Evolutionary conservation across 352 stramenopile species (phyloP).

Genomic region (Phytophthora litchii): DNA sequence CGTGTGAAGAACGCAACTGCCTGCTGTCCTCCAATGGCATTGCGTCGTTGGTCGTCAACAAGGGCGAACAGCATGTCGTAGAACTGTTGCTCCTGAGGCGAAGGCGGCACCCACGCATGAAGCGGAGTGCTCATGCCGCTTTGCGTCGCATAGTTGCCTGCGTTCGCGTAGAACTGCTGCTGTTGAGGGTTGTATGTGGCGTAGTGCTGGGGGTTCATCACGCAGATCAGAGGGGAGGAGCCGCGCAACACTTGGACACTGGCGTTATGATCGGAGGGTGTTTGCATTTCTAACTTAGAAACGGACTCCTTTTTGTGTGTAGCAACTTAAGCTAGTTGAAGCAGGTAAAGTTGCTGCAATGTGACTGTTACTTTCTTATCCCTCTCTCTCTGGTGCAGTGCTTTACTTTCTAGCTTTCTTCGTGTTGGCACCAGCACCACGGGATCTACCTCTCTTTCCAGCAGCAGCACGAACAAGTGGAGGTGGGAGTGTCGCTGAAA

Average conservation of each 20-base stretch:
- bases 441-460: constrained; percentile 30
- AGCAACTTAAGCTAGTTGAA: constrained; percentile 20
- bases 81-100: constrained; percentile 80
- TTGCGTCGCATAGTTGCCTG: constrained; percentile 38
- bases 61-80: constrained; percentile 91
- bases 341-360: constrained; percentile 16
- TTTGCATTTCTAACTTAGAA: constrained; percentile 10
- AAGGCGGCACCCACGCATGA: constrained; percentile 63
- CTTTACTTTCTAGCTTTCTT: constrained; percentile 50
- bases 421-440: constrained; percentile 10
- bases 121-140: constrained; percentile 35
- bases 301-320: constrained; percentile 13
- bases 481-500: constrained; percentile 57
- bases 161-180: constrained; percentile 53
- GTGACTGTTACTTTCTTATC: not conserved
- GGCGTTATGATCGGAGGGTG: constrained; percentile 15
- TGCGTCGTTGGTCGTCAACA: constrained; percentile 87
- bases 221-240: constrained; percentile 7
- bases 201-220: constrained; percentile 64
- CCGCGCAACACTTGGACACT: not conserved
- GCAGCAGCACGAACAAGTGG: constrained; percentile 26
- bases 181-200: constrained; percentile 56
- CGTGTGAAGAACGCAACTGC: constrained; percentile 94
- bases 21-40: constrained; percentile 86
- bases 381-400: not conserved